phyloP scores from a whole-genome alignment of 345 rosid species.

The Combretum micranthum region DNA sequence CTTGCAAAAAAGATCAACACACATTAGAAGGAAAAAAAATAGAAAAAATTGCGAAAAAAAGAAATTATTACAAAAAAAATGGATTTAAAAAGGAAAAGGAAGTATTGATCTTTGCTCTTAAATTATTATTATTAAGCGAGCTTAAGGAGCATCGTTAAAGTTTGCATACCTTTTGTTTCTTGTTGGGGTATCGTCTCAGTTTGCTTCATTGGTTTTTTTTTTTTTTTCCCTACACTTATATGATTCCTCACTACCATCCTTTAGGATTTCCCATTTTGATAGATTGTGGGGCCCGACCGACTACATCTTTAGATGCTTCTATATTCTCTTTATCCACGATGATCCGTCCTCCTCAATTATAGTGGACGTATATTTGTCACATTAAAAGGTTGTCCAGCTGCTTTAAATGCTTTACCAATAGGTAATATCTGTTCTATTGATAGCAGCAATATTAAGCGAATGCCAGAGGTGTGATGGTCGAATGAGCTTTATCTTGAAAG shows the following conservation, averaged over 20 bases:
- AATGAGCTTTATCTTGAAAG: no score
- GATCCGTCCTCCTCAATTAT: conserved; percentile 36
- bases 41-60: no score
- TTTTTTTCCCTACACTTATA: conserved; percentile 62
- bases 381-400: conserved; percentile 48
- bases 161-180: conserved; percentile 49
- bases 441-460: no score
- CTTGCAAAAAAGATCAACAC: no score
- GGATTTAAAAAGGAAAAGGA: no score
- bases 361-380: conserved; percentile 41
- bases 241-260: conserved; percentile 49
- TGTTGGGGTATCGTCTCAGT: conserved; percentile 90
- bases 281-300: conserved; percentile 51
- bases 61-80: no score
- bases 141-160: conserved; percentile 42
- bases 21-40: no score
- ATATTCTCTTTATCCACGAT: conserved; percentile 43
- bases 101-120: conserved; percentile 22
- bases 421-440: conserved; percentile 22
- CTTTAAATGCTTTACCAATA: conserved; percentile 52
- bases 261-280: conserved; percentile 63
- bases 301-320: conserved; percentile 50
- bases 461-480: no score
- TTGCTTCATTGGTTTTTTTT: conserved; percentile 82
- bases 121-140: conserved; percentile 28